Base-by-base conservation (phyloP, 192 early-diverging fungal genomes). In the Rhizoclosmatium globosum region DNA sequence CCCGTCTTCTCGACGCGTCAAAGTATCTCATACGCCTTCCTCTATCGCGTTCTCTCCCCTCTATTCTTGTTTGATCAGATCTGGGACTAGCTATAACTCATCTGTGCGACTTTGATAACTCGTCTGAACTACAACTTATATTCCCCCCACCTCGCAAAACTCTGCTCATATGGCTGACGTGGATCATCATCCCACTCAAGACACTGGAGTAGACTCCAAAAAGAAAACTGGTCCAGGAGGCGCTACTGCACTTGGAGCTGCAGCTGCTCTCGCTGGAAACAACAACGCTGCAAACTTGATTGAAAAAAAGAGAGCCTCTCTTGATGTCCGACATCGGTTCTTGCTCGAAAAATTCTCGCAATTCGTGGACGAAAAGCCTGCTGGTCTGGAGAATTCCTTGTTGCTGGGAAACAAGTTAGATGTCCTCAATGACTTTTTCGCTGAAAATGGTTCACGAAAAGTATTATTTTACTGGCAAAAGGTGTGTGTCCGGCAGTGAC, bases 381-480 rank as follows among this genome's bases (percentile, higher is more conserved):
- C 86, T 9, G 83, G 79, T 4, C 72, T 91, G 38, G 90, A 91
- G 72, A 90, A 90, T 76, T 76, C 66, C 3, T 78, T 91, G 17
- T 69, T 91, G 71, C 57, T 85, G 17, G 89, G 87, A 6, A 88
- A 81, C 69, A 90, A 91, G 79, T 58, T 91, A 23, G 90, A 91
- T 9, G 31, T 86, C 11, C 60, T 91, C 39, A 91, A 91, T 70
- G 89, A 90, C 58, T 91, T 91, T 81, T 89, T 91, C 60, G 79
- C 84, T 7, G 90, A 91, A 59, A 86, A 86, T 13, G 90, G 90
- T 2, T 72, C 84, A 11, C 81, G 80, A 75, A 87, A 82, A 41
- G 80, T 91, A 3, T 42, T 91, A 60, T 88, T 91, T 45, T 91
- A 87, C 68, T 91, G 90, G 90, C 89, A 91, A 74, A 88, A 81